These are phyloP conservation scores for Alloteropsis semialata DNA, from an alignment of 176 grass and related monocot genomes.

Conservation along the genomic window DNA sequence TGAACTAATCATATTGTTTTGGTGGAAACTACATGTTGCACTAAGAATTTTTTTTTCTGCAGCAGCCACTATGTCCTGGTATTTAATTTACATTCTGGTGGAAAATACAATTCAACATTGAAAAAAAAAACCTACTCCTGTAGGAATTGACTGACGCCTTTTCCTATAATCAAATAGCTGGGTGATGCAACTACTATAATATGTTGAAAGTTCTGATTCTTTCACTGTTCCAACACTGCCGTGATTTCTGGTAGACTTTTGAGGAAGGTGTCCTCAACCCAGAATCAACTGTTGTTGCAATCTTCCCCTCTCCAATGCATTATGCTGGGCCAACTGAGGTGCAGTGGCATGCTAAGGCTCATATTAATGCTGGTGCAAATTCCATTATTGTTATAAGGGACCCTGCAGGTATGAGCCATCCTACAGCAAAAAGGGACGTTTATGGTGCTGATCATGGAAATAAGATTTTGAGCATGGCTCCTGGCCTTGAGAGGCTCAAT, in stretches of 20 bases:
- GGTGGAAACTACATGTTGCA: background rate
- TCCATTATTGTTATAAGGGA: conserved; percentile 98
- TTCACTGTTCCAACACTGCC: background rate
- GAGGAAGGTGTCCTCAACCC: conserved; percentile 96
- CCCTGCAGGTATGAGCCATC: conserved; percentile 92
- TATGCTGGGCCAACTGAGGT: conserved; percentile 97
- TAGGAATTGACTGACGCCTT: background rate
- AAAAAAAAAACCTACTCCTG: background rate
- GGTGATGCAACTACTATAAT: background rate
- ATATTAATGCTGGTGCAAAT: conserved; percentile 95
- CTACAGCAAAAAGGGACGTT: conserved; percentile 76
- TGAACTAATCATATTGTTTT: background rate
- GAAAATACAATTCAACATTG: background rate
- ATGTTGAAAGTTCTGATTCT: background rate
- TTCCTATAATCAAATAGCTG: background rate
- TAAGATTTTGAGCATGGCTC: conserved; percentile 93
- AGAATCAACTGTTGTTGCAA: conserved; percentile 91
- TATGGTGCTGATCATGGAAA: conserved; percentile 99
- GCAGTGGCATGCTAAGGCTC: conserved; percentile 98
- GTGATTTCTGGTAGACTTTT: conserved; percentile 61
- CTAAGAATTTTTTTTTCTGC: background rate
- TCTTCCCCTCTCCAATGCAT: conserved; percentile 98
- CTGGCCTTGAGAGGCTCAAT: conserved; percentile 90
- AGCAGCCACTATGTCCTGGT: background rate
- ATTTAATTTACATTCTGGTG: background rate